These are phyloP conservation scores for Nothopassalora personata DNA, from an alignment of 2,329 filamentous ascomycete genomes.

Conservation along the genomic window DNA sequence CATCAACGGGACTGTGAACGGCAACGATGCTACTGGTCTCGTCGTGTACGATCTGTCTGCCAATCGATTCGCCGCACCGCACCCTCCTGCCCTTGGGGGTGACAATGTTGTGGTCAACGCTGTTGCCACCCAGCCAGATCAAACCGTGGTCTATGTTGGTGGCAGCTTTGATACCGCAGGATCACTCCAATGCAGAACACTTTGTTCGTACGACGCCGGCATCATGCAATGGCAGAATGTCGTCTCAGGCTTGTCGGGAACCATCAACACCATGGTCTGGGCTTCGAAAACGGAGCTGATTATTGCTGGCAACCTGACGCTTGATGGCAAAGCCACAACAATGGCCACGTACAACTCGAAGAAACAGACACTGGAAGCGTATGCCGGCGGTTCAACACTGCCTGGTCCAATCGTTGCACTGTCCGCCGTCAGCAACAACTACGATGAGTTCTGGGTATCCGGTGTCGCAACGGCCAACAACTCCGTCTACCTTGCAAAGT, in stretches of 20 bases:
- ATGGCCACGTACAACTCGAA: conserved; percentile 70
- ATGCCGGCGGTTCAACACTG: conserved; percentile 58
- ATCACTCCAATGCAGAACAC: conserved; percentile 70
- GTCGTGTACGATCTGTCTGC: conserved; percentile 70
- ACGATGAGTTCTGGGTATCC: conserved; percentile 73
- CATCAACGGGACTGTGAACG: conserved; percentile 64
- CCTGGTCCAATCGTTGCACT: conserved; percentile 77
- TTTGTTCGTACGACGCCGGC: conserved; percentile 72
- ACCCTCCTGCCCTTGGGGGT: conserved; percentile 72
- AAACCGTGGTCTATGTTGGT: conserved; percentile 74
- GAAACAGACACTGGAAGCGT: conserved; percentile 59
- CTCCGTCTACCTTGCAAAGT: conserved; percentile 75
- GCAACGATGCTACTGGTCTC: conserved; percentile 63
- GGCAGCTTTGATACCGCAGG: conserved; percentile 81
- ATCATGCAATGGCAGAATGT: conserved; percentile 74
- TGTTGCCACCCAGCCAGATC: conserved; percentile 66
- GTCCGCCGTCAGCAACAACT: conserved; percentile 65
- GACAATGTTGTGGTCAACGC: conserved; percentile 66
- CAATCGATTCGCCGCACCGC: conserved; percentile 56
- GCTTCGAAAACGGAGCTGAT: conserved; percentile 64
- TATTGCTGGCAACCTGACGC: conserved; percentile 68
- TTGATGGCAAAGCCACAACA: conserved; percentile 60
- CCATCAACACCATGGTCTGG: conserved; percentile 71
- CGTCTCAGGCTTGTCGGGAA: conserved; percentile 65
- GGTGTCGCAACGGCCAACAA: conserved; percentile 58